Percentiles rank a stretch among this genome's conserved stretches.
Evolutionary conservation across 2,329 filamentous ascomycete genomes (phyloP).

Genomic region (Tolypocladium tropicale): DNA sequence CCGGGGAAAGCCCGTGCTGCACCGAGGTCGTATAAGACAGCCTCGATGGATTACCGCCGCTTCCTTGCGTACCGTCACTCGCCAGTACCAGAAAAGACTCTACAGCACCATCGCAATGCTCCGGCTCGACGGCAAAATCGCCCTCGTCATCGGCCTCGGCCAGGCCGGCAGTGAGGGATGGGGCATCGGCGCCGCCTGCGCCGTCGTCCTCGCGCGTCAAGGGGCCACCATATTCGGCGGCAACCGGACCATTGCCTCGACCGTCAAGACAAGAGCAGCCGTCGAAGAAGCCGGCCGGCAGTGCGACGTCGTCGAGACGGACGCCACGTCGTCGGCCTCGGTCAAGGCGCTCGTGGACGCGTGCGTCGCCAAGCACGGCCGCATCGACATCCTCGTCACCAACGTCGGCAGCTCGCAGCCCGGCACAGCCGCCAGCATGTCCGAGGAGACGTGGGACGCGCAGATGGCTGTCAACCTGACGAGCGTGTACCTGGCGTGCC

Average conservation of each 20-base stretch:
- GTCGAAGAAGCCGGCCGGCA: not conserved
- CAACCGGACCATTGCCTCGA: not conserved
- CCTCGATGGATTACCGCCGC: too few relatives aligned
- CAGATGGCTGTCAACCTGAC: not conserved
- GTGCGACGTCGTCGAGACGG: not conserved
- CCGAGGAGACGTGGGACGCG: not conserved
- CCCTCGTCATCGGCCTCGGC: conserved; percentile 34
- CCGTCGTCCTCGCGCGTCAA: conserved; percentile 18
- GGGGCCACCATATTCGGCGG: not conserved
- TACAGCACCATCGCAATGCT: conserved; percentile 16
- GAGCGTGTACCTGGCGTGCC: not conserved
- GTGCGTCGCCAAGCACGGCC: conserved; percentile 39
- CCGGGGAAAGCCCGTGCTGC: not conserved
- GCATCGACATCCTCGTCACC: conserved; percentile 50
- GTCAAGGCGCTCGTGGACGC: conserved; percentile 30
- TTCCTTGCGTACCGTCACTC: too few relatives aligned
- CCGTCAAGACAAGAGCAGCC: not conserved
- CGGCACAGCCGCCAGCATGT: conserved; percentile 31
- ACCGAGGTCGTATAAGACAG: not conserved
- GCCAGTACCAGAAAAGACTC: too few relatives aligned
- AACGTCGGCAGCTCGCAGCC: conserved; percentile 49
- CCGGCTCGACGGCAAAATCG: conserved; percentile 30
- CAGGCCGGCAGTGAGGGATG: conserved; percentile 32
- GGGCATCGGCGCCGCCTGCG: conserved; percentile 40
- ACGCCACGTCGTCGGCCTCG: not conserved